phyloP scores from a whole-genome alignment of 495 filamentous ascomycete genomes.

The Penicillium egyptiacum region DNA sequence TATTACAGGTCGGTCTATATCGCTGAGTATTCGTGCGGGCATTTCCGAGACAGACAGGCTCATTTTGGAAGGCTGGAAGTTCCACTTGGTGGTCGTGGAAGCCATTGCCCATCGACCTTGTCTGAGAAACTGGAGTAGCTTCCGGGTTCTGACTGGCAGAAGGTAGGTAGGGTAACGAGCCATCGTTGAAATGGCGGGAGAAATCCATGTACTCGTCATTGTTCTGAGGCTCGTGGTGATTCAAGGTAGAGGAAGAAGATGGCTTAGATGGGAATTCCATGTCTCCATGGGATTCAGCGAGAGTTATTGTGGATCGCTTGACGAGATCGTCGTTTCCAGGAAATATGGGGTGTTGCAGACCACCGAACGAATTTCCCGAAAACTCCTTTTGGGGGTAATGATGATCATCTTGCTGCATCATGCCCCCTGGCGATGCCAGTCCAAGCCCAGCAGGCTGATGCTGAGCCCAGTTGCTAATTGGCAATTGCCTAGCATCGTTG shows the following conservation, averaged over 20 bases:
- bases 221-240: slow-evolving; percentile 23
- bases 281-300: slow-evolving; percentile 24
- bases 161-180: neutral
- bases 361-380: slow-evolving; percentile 2
- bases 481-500: slow-evolving; percentile 5
- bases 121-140: neutral
- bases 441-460: slow-evolving; percentile 3
- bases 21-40: neutral
- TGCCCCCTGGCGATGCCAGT: neutral
- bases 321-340: slow-evolving; percentile 17
- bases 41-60: neutral
- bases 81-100: neutral
- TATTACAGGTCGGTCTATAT: neutral
- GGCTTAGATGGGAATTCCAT: slow-evolving; percentile 22
- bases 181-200: neutral
- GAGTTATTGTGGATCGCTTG: slow-evolving; percentile 28
- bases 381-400: slow-evolving; percentile 10
- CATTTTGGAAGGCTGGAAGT: neutral
- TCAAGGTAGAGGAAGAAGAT: slow-evolving; percentile 31
- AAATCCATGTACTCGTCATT: slow-evolving; percentile 5
- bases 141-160: neutral
- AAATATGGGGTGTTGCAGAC: slow-evolving; percentile 16
- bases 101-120: slow-evolving; percentile 1
- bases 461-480: slow-evolving; percentile 10
- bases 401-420: slow-evolving; percentile 2